Base-by-base conservation (phyloP, 2,329 filamentous ascomycete genomes). In the Penicillium sp. region DNA sequence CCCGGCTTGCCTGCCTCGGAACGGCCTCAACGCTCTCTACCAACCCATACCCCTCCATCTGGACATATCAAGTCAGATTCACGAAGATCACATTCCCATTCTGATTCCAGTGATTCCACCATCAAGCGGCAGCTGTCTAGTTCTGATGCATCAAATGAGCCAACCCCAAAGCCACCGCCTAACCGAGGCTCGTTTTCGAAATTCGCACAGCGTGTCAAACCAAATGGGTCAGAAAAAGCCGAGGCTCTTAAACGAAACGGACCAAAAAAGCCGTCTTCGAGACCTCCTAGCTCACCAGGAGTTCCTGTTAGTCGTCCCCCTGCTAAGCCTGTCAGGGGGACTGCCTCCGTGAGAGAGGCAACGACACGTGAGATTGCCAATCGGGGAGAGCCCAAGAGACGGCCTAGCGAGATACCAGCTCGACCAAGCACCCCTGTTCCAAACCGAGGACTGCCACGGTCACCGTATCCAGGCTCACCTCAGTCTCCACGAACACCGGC, bases 201-300 rank as follows among this genome's bases (percentile, higher is more conserved):
- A 36, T 59, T 74, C 31, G 66, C 73, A 5, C 71, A 74, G 29
- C 74, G 68, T 46, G 66, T 72, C 21, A 73, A 67, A 37, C 57
- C 66, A 21, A 53, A 55, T 23, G 51, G 49, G 11, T 40, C 48
- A 3, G 71, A 72, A 36, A 71, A 66, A 31, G 63, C 56, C 13
- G 64, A 66, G 2, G 19, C 44, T 28, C 53, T 48, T 23, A 72
- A 66, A 44, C 56, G 59, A 7, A 50, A 50, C 11, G 36, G 44
- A 3, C 33, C 36, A 10, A 64, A 60, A 33, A 65, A 53, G 42
- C 51, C 59, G 16, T 54, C 59, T 2, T 28, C 57, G 13, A 69
- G 62, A 52, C n/a, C 52, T 18, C 28, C 65, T 1, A 31, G 18
- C 1, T 26, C 58, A 8, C 55, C 42, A 10, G 56, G 36, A 18